Evolutionary conservation across 805 yeast species (phyloP), one percentile per base, ranked within the genome.

Genomic region (Saturnispora silvae): DNA sequence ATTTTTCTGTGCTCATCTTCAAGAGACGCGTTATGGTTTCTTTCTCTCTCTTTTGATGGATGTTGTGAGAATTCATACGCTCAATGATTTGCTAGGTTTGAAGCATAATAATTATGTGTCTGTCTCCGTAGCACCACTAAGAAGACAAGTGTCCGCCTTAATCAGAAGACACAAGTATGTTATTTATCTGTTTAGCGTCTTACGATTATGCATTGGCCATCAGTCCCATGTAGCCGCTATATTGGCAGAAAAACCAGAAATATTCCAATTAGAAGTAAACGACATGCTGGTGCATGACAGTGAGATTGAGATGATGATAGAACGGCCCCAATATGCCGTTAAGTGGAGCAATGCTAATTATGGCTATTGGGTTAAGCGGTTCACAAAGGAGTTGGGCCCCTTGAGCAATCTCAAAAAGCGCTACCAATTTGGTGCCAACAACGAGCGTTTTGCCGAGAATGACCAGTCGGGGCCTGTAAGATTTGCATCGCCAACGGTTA

Each of bases 271-370:
- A 14, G 14, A 19, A 33, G 18, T 20, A 4, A 4, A 4, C 5
- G 36, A 33, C 15, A 33, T 33, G 36, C 6, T 3, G 3, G 36
- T 33, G 13, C 11, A 20, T 15, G 36, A 33, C 8, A 33, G 31
- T 33, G 36, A 33, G 16, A 33, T 33, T 19, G 24, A 33, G 10
- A 14, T 27, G 19, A 26, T 33, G 36, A 19, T 33, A 15, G 17
- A 26, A 16, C 10, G 5, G 4, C 36, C 36, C 4, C n/a, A n/a
- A 15, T 33, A 19, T 33, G 28, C 19, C 8, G 14, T 33, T 8
- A 18, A 28, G 27, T 33, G 36, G 36, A 33, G 36, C 19, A 33
- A 27, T 13, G 19, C 25, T 3, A 33, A 33, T 16, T 33, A 33
- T 20, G 23, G 31, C 8, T 33, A 7, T 19, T 33, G 36, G 36